Evolutionary conservation across 1,284 basidiomycete species (phyloP).

Genomic region (Entoloma clypeatum): DNA sequence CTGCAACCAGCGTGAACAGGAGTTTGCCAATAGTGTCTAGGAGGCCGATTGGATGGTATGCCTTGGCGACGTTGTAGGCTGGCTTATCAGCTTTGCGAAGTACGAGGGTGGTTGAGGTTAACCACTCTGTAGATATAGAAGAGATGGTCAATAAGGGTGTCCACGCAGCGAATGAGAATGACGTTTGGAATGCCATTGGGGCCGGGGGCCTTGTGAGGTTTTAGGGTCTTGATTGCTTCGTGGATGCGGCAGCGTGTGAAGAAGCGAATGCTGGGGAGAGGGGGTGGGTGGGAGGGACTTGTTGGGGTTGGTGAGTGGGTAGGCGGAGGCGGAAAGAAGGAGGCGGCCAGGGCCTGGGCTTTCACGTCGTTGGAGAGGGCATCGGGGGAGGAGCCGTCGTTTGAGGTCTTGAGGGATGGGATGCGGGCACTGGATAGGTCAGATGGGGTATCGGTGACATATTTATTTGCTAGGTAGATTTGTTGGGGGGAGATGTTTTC

Average conservation of each 20-base stretch:
- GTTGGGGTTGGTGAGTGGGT: too few species aligned
- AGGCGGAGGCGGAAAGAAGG: slow-evolving; percentile 11
- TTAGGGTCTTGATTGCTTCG: slow-evolving; percentile 13
- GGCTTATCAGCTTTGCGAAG: slow-evolving; percentile 30
- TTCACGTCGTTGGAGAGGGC: slow-evolving; percentile 8
- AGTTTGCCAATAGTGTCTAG: slow-evolving; percentile 24
- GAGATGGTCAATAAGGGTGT: slow-evolving; percentile 21
- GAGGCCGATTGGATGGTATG: slow-evolving; percentile 30
- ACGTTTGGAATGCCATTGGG: slow-evolving; percentile 31
- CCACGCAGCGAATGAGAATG: slow-evolving; percentile 21
- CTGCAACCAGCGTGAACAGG: slow-evolving; percentile 24
- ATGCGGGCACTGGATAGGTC: slow-evolving; percentile 4
- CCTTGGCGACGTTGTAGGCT: slow-evolving; percentile 24
- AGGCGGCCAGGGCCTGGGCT: not conserved
- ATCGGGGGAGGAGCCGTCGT: too few species aligned
- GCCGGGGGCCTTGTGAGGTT: slow-evolving; percentile 30
- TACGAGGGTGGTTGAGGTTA: slow-evolving; percentile 10
- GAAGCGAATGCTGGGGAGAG: not conserved
- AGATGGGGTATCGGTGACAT: slow-evolving; percentile 1
- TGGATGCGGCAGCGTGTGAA: not conserved
- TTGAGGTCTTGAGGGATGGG: slow-evolving; percentile 5
- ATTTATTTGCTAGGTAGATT: too few species aligned
- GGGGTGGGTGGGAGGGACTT: too few species aligned
- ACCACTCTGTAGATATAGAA: slow-evolving; percentile 23
- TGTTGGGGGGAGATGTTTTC: slow-evolving; percentile 7